Conservation (phyloP, 495 filamentous ascomycete species). For the Annulohypoxylon bovei region DNA sequence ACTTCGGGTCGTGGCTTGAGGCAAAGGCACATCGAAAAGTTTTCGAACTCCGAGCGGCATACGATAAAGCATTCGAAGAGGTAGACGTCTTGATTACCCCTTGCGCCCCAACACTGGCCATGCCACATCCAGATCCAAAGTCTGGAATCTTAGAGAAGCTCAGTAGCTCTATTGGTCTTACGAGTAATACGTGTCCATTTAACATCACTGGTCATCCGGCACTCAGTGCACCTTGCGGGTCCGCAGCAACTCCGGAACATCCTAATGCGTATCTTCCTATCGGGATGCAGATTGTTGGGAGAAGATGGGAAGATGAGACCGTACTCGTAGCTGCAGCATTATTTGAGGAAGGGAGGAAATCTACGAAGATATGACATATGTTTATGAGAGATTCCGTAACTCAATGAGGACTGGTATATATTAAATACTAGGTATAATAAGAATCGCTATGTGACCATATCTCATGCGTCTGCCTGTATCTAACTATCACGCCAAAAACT, state of each 20-base stretch:
- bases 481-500: not conserved
- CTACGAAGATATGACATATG: slow-evolving; percentile 2
- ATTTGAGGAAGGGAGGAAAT: slow-evolving; percentile 11
- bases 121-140: slow-evolving; percentile 38
- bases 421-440: too few relatives aligned
- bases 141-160: slow-evolving; percentile 16
- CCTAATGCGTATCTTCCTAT: slow-evolving; percentile 54
- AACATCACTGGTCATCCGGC: slow-evolving; percentile 67
- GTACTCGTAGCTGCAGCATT: slow-evolving; percentile 42
- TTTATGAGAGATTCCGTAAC: slow-evolving; percentile 1
- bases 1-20: slow-evolving; percentile 48
- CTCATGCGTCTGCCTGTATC: not conserved
- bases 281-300: slow-evolving; percentile 65
- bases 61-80: slow-evolving; percentile 51
- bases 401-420: not conserved
- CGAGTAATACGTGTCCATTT: slow-evolving; percentile 64
- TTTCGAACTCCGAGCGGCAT: slow-evolving; percentile 54
- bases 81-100: slow-evolving; percentile 59
- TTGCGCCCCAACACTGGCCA: slow-evolving; percentile 54
- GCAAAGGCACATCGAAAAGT: slow-evolving; percentile 55
- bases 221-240: slow-evolving; percentile 61
- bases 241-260: slow-evolving; percentile 49
- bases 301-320: slow-evolving; percentile 56
- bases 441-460: too few relatives aligned
- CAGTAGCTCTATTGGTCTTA: slow-evolving; percentile 57